phyloP scores from a whole-genome alignment of 805 yeast genomes.

The Saccharomyces kudriavzevii region DNA sequence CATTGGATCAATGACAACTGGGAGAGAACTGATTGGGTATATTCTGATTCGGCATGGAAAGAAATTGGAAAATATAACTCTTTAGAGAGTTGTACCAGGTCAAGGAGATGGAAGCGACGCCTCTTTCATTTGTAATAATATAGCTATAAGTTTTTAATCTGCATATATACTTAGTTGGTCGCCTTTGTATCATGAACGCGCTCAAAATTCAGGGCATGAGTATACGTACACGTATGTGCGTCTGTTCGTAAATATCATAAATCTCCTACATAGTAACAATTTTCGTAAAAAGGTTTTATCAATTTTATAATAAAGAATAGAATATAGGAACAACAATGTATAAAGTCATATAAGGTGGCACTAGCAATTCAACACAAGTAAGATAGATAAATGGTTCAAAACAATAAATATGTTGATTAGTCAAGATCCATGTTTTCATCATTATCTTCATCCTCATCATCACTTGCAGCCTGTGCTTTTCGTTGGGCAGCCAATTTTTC shows the following conservation, averaged over 20 bases:
- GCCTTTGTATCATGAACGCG: not conserved
- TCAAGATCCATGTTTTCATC: slow-evolving; percentile 7
- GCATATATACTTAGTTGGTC: not conserved
- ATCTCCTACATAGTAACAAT: not conserved
- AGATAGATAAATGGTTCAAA: not conserved
- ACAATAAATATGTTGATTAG: not conserved
- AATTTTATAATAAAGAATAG: not conserved
- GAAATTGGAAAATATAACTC: slow-evolving; percentile 20
- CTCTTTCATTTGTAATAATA: slow-evolving; percentile 7
- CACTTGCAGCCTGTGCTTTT: slow-evolving; percentile 43
- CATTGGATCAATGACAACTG: slow-evolving; percentile 26
- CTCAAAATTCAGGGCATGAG: not conserved
- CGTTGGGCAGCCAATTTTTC: slow-evolving; percentile 76
- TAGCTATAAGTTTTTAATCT: not conserved
- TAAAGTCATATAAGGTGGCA: not conserved
- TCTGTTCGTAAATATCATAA: not conserved
- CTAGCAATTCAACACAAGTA: not conserved
- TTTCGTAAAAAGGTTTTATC: not conserved
- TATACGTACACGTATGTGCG: not conserved
- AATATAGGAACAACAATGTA: not conserved
- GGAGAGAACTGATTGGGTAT: slow-evolving; percentile 21
- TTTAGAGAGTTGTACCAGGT: slow-evolving; percentile 22
- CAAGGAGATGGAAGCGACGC: slow-evolving; percentile 20
- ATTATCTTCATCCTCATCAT: slow-evolving; percentile 31
- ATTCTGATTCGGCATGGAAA: slow-evolving; percentile 23